phyloP scores from a whole-genome alignment of 768 basidiomycete genomes.

The Lentinula raphanica region DNA sequence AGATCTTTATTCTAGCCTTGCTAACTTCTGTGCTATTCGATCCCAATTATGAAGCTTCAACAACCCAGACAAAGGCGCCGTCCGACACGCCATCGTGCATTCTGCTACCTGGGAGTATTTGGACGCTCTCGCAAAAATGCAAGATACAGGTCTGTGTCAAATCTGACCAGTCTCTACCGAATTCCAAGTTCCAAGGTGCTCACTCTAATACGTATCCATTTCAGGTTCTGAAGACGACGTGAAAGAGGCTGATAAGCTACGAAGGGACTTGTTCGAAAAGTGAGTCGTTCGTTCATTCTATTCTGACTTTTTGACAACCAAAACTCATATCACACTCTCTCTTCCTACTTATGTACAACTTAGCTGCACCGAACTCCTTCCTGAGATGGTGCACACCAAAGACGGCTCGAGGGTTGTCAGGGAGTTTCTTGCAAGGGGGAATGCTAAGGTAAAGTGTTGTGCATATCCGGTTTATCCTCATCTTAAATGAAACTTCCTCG shows the following conservation, averaged over 20 bases:
- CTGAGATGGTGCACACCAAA: slow-evolving; percentile 92
- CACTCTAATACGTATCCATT: background rate
- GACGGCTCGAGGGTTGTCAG: slow-evolving; percentile 85
- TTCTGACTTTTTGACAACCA: background rate
- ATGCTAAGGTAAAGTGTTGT: slow-evolving; percentile 58
- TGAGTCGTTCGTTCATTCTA: slow-evolving; percentile 26
- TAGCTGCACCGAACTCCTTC: slow-evolving; percentile 79
- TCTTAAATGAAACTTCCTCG: background rate
- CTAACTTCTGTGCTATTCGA: background rate
- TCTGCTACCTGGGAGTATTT: slow-evolving; percentile 86
- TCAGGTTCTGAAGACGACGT: slow-evolving; percentile 28
- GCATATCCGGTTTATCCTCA: too few relatives aligned
- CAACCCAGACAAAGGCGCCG: slow-evolving; percentile 84
- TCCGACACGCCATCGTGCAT: slow-evolving; percentile 85
- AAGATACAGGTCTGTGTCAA: slow-evolving; percentile 20
- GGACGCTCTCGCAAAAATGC: slow-evolving; percentile 47
- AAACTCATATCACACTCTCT: background rate
- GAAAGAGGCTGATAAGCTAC: slow-evolving; percentile 65
- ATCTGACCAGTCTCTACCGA: too few relatives aligned
- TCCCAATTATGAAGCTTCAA: too few relatives aligned
- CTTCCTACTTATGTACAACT: too few relatives aligned
- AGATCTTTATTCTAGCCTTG: background rate
- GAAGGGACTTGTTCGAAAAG: slow-evolving; percentile 79
- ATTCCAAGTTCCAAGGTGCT: background rate
- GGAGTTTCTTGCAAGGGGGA: slow-evolving; percentile 77